phyloP scores from a whole-genome alignment of 2,329 filamentous ascomycete genomes.

The Colletotrichum sublineola region DNA sequence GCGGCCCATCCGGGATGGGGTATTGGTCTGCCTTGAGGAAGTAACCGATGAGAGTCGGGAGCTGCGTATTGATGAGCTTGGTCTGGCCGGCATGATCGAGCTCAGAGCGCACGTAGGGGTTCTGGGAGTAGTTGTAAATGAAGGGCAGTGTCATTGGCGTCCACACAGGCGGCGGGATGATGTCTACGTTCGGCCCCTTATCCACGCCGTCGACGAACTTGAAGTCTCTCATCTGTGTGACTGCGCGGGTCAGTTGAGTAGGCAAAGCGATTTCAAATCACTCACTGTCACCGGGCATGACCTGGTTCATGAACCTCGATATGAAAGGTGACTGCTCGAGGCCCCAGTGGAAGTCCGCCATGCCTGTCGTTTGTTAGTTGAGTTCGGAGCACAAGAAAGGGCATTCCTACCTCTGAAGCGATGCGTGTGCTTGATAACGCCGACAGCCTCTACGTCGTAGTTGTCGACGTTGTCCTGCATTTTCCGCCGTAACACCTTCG shows the following conservation, averaged over 20 bases:
- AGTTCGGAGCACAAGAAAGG: neutral
- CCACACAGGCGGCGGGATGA: constrained; percentile 85
- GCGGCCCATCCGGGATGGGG: constrained; percentile 73
- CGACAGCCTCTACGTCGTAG: constrained; percentile 79
- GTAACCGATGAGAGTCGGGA: constrained; percentile 70
- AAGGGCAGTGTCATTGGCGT: constrained; percentile 81
- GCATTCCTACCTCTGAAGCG: constrained; percentile 78
- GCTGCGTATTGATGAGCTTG: constrained; percentile 69
- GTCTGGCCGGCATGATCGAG: constrained; percentile 66
- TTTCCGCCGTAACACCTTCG: constrained; percentile 69
- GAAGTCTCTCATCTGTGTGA: constrained; percentile 66
- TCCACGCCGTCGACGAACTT: constrained; percentile 71
- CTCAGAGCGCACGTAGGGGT: constrained; percentile 78
- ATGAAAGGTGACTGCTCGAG: constrained; percentile 78
- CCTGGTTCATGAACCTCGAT: constrained; percentile 76
- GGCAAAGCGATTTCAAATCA: neutral
- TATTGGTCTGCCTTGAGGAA: constrained; percentile 72
- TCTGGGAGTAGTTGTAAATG: constrained; percentile 87
- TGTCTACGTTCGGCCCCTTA: constrained; percentile 70
- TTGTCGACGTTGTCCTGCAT: constrained; percentile 77
- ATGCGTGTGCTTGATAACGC: constrained; percentile 83
- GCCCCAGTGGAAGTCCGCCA: constrained; percentile 90
- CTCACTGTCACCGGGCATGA: constrained; percentile 79
- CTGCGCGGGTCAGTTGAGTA: constrained; percentile 60
- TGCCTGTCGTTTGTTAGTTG: constrained; percentile 55